Evolutionary conservation across 2,329 filamentous ascomycete species (phyloP), one percentile per base, ranked within the genome.

Genomic region (Aureobasidium namibiae): DNA sequence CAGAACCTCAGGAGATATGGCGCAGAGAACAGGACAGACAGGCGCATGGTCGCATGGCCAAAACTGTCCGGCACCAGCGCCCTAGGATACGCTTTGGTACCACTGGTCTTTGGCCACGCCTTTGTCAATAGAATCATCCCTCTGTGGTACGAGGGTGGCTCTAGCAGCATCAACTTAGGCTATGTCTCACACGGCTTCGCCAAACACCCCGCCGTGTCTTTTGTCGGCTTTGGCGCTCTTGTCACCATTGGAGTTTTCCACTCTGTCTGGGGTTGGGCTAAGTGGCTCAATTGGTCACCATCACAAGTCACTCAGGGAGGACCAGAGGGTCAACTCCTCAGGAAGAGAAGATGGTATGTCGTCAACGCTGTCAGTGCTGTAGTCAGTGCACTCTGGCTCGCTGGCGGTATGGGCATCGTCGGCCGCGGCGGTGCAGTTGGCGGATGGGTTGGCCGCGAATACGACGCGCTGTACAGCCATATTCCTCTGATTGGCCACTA

Each of bases 121-220:
- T 82, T 85, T 62, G 79, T 91, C 60, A 95, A 95, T 71, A 83
- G 92, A 34, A 74, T 84, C 2, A 76, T 95, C 26, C 92, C 94
- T 2, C 73, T 92, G 34, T 77, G 83, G 29, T 81, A 90, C 45
- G 89, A 95, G 57, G 92, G 92, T 7, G 90, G 92, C 61, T 91
- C 86, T 67, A 89, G 89, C n/a, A 87, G 92, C 57, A 86, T 96
- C 41, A 89, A 89, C 0, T 76, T 97, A 13, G 86, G 84, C 13
- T 97, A 89, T 70, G 86, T 96, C 8, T 84, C 86, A 13, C 92
- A 97, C 73, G 90, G 89, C 2, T 94, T 96, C 68, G 85, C 88
- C 31, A 80, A 83, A 14, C 86, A 89, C 67, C 85, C 86, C 0
- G 64, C 79, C 1, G 70, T 87, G 9, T 83, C 88, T n/a, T 87